phyloP scores from a whole-genome alignment of 106 monocot species.

The Triglochin maritima region DNA sequence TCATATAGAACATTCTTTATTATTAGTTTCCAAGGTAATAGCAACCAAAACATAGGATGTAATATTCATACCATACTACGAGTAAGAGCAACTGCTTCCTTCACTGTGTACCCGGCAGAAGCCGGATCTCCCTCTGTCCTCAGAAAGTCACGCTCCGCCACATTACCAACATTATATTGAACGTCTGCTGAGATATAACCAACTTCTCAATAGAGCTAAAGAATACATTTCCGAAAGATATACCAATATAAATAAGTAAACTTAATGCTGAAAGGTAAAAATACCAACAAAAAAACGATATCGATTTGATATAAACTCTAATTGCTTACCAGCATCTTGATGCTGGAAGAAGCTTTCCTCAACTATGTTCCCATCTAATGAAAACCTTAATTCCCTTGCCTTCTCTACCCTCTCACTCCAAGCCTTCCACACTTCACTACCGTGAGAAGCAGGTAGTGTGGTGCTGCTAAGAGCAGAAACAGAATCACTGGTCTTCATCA shows the following conservation, averaged over 20 bases:
- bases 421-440: constrained; percentile 44
- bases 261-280: too few species aligned
- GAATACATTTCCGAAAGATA: too few species aligned
- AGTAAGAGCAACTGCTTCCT: constrained; percentile 76
- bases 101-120: constrained; percentile 84
- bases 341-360: constrained; percentile 19
- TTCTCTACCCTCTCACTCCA: constrained; percentile 94
- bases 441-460: constrained; percentile 12
- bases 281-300: neutral
- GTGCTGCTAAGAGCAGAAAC: constrained; percentile 5
- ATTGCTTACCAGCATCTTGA: constrained; percentile 26
- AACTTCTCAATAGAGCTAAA: constrained; percentile 1
- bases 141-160: constrained; percentile 77
- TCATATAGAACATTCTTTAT: too few species aligned
- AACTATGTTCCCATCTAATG: constrained; percentile 64
- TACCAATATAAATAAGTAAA: too few species aligned
- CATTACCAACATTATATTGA: constrained; percentile 50
- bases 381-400: constrained; percentile 60
- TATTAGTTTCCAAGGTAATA: too few species aligned
- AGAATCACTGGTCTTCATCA: neutral
- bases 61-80: constrained; percentile 63
- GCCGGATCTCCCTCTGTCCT: constrained; percentile 93
- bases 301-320: neutral
- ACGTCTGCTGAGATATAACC: constrained; percentile 5
- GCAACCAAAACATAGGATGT: neutral